Base-by-base conservation (phyloP, 2,329 filamentous ascomycete species). In the Monosporascus cannonballus region DNA sequence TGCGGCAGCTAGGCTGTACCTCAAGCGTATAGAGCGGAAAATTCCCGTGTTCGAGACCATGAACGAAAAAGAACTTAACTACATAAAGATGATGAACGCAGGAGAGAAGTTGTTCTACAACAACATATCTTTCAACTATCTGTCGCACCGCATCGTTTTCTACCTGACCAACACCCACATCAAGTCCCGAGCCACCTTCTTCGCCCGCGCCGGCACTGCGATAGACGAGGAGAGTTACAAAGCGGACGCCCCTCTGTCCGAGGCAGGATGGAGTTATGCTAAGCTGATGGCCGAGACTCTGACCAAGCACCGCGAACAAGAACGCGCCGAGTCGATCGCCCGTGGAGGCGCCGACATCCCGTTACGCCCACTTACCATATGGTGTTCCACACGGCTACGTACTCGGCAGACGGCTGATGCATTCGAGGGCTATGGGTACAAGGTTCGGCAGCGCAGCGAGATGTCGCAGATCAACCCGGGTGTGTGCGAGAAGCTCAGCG, bases 31-130 rank as follows among this genome's bases (percentile, higher is more conserved):
- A 66, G 86, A 90, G 57, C 86, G 89, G 62, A 90, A 94, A 61
- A 99, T 99, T 54, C 94, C 94, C 20, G 86, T 93, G 54, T 99
- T 96, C 62, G 92, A 99, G 73, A 96, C 90, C 1, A 97, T 99
- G 91, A 82, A 92, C 63, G 94, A 99, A 69, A 79, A 81, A 30
- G 92, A 97, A 60, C 79, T 99, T 57, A 96, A 97, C 69, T 99
- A 93, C 73, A 93, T 99, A 74, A 96, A 96, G 76, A 96, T 99
- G 93, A 96, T 97, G 68, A 99, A 99, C 62, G 94, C 94, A 7
- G 94, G 94, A 45, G 85, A 93, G 66, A 85, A 90, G 60, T 87
- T 99, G 66, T 87, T 93, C 62, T 93, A 97, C 71, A 99, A 99
- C 74, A 96, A 97, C 61, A 89, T 94, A 68, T 92, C 87, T 66